A percentile compares a stretch with the other conserved stretches of the same genome.
phyloP scores from a whole-genome alignment of 2,329 filamentous ascomycete genomes.

The Pyricularia grisea region DNA sequence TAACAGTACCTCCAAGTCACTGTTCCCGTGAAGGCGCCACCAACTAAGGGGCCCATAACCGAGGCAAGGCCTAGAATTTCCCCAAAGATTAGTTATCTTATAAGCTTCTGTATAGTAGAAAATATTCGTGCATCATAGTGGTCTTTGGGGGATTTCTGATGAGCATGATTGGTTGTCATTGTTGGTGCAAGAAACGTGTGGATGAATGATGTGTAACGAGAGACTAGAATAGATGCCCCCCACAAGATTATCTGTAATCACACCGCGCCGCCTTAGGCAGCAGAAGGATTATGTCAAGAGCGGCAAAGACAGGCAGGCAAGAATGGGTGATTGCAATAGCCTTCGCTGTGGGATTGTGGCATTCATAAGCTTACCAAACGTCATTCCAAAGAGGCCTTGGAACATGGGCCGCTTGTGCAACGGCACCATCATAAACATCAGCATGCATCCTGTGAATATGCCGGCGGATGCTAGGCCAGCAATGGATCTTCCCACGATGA shows the following conservation, averaged over 20 bases:
- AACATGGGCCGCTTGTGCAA: conserved; percentile 51
- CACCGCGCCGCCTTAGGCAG: background rate
- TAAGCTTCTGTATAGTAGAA: background rate
- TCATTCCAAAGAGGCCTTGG: conserved; percentile 43
- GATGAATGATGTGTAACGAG: background rate
- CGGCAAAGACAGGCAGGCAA: background rate
- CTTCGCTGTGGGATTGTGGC: background rate
- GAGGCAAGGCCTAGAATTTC: conserved; percentile 33
- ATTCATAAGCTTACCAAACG: conserved; percentile 23
- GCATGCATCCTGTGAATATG: conserved; percentile 46
- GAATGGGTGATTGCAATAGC: background rate
- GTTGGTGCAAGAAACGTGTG: background rate
- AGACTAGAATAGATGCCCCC: background rate
- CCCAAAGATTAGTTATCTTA: background rate
- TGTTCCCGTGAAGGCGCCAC: conserved; percentile 39
- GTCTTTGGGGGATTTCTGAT: background rate
- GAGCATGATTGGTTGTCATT: background rate
- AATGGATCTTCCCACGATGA: conserved; percentile 48
- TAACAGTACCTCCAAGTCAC: conserved; percentile 34
- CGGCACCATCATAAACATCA: conserved; percentile 50
- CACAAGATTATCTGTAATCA: background rate
- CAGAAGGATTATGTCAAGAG: background rate
- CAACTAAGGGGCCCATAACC: conserved; percentile 42
- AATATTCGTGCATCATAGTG: background rate
- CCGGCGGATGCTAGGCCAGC: conserved; percentile 47